Conservation (phyloP, 2,329 filamentous ascomycete genomes). For the Fusarium sp. region DNA sequence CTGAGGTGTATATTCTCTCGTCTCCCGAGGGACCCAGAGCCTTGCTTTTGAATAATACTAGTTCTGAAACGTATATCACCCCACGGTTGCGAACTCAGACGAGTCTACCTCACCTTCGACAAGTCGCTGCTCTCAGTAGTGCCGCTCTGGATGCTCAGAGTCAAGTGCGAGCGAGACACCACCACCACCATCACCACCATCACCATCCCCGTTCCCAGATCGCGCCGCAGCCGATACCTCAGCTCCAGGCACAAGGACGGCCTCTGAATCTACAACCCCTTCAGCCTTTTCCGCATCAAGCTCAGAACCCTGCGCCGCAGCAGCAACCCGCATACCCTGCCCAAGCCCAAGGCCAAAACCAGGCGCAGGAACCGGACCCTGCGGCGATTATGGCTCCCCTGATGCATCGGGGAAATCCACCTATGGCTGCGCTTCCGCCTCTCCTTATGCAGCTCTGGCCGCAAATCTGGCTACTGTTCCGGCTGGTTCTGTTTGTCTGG, state of each 20-base stretch:
- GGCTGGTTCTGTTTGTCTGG: conserved; percentile 69
- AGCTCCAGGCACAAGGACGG: conserved; percentile 17
- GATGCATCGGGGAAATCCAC: conserved; percentile 53
- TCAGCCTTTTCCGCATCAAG: conserved; percentile 27
- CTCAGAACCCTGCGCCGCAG: conserved; percentile 35
- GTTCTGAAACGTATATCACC: conserved; percentile 61
- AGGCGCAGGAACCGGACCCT: conserved; percentile 39
- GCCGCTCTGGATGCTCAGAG: conserved; percentile 26
- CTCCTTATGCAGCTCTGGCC: conserved; percentile 58
- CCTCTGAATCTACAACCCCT: conserved; percentile 15
- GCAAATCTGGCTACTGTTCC: conserved; percentile 69
- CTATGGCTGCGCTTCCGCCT: conserved; percentile 45
- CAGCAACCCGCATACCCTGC: conserved; percentile 40
- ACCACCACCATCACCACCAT: conserved; percentile 40
- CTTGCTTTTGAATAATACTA: conserved; percentile 62
- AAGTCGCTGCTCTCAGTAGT: conserved; percentile 21
- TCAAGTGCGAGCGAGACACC: conserved; percentile 36
- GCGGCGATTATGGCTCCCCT: conserved; percentile 36
- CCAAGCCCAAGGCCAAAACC: conserved; percentile 26
- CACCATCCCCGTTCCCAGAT: conserved; percentile 29
- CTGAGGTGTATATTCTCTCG: conserved; percentile 68
- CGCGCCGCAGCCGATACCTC: conserved; percentile 16
- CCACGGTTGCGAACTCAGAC: conserved; percentile 48
- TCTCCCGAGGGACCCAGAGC: conserved; percentile 68
- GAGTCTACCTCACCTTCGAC: conserved; percentile 42